phyloP scores from a whole-genome alignment of 2,329 filamentous ascomycete species.

The Neofusicoccum sp. region DNA sequence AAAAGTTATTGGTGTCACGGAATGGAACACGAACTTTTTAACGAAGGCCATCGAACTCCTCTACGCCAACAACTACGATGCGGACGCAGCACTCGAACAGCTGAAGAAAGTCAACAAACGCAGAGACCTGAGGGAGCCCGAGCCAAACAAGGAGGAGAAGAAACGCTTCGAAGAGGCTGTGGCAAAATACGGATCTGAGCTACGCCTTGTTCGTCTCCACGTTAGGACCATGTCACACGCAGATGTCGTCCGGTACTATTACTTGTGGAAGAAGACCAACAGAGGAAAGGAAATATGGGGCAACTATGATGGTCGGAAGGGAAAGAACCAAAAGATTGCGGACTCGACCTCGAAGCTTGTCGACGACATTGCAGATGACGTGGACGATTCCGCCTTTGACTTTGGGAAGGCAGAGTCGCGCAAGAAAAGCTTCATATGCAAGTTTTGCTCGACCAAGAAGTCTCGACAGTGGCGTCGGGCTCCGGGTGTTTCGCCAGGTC shows the following conservation, averaged over 20 bases:
- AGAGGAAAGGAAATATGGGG: constrained; percentile 88
- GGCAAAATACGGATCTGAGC: constrained; percentile 84
- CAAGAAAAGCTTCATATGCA: constrained; percentile 87
- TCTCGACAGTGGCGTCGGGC: constrained; percentile 92
- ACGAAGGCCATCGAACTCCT: constrained; percentile 78
- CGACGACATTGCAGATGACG: constrained; percentile 87
- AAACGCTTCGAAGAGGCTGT: constrained; percentile 93
- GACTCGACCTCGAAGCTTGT: constrained; percentile 72
- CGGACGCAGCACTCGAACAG: constrained; percentile 66
- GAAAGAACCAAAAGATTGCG: constrained; percentile 75
- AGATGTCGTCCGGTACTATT: constrained; percentile 88
- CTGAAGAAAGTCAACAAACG: constrained; percentile 67
- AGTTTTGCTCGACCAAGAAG: constrained; percentile 78
- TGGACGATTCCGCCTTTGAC: constrained; percentile 95
- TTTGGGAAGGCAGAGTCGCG: constrained; percentile 75
- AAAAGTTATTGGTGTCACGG: constrained; percentile 64
- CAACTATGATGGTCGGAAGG: constrained; percentile 80
- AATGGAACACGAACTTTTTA: constrained; percentile 79
- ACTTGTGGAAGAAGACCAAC: constrained; percentile 95
- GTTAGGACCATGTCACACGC: constrained; percentile 78
- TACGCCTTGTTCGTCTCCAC: constrained; percentile 77
- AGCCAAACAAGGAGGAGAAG: constrained; percentile 71
- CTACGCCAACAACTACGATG: constrained; percentile 68
- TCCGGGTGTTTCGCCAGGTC: constrained; percentile 70
- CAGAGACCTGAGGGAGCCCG: constrained; percentile 78